Percentiles rank a stretch among this genome's conserved stretches.
Conservation (phyloP, 2,329 filamentous ascomycete genomes). For the Ceratocystis colombiana region DNA sequence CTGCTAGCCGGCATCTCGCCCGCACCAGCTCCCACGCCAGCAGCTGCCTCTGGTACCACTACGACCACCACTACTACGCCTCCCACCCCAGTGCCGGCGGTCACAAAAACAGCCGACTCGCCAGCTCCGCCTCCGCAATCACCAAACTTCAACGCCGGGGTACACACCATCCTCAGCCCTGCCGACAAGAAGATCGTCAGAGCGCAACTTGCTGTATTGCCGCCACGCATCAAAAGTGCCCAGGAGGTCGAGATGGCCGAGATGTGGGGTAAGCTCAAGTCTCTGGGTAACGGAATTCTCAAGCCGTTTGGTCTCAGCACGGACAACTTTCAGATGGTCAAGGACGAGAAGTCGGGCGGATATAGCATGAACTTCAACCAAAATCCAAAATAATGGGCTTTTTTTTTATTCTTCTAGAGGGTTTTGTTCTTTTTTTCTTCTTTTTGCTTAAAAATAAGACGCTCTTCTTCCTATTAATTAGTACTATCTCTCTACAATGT, state of each 20-base stretch:
- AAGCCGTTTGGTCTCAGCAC: conserved; percentile 91
- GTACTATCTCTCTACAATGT: no score
- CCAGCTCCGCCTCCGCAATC: not conserved
- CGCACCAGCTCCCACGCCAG: conserved; percentile 35
- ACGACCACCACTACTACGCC: not conserved
- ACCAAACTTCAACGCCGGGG: not conserved
- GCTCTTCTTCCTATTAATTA: not conserved
- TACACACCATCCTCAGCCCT: conserved; percentile 43
- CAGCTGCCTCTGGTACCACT: not conserved
- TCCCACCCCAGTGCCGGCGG: not conserved
- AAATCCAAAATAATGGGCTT: conserved; percentile 17
- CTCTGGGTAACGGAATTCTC: conserved; percentile 80
- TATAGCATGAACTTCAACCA: conserved; percentile 83
- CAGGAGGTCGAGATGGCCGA: conserved; percentile 83
- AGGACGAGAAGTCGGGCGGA: conserved; percentile 79
- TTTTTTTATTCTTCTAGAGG: not conserved
- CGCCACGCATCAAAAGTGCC: conserved; percentile 60
- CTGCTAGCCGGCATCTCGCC: conserved; percentile 38
- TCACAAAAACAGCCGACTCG: not conserved
- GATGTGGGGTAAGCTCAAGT: conserved; percentile 96
- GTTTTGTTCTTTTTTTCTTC: not conserved
- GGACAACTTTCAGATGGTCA: conserved; percentile 86
- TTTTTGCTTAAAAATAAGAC: not conserved
- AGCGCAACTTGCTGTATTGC: conserved; percentile 54
- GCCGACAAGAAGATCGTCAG: conserved; percentile 60